Evolutionary conservation across 257 asterid species (phyloP).

Genomic region (Craterostigma plantagineum): DNA sequence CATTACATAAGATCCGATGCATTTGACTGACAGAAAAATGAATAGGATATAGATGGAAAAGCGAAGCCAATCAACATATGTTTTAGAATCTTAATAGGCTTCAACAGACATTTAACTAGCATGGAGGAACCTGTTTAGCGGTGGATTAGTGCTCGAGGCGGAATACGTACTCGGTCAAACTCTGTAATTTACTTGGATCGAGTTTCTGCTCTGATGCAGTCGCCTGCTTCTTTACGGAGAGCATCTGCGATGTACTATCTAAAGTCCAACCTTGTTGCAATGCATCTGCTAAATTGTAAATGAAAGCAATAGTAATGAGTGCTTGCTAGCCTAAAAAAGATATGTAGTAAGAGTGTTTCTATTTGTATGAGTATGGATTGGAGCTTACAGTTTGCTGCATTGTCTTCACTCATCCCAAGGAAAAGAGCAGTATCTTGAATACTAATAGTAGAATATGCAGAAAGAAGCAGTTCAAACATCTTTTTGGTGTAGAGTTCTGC

Average conservation of each 20-base stretch:
- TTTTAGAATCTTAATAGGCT: too few relatives aligned
- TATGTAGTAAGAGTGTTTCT: too few relatives aligned
- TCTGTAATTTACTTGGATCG: constrained; percentile 70
- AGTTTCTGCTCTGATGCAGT: constrained; percentile 49
- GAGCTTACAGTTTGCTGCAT: constrained; percentile 64
- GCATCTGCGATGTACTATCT: constrained; percentile 52
- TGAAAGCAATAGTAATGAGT: too few relatives aligned
- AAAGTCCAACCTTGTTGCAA: constrained; percentile 66
- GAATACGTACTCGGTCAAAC: constrained; percentile 86
- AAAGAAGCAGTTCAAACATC: constrained; percentile 68
- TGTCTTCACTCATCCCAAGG: constrained; percentile 78
- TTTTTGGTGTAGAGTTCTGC: constrained; percentile 62
- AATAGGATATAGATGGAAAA: too few relatives aligned
- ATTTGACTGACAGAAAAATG: too few relatives aligned
- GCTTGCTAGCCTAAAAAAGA: too few relatives aligned
- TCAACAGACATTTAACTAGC: not conserved
- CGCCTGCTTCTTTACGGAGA: constrained; percentile 54
- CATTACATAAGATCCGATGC: too few relatives aligned
- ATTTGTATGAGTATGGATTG: not conserved
- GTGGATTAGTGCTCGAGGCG: constrained; percentile 86
- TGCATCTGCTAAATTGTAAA: constrained; percentile 30
- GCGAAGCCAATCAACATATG: too few relatives aligned
- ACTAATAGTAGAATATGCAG: constrained; percentile 83
- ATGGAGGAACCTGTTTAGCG: constrained; percentile 4
- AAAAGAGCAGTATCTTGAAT: constrained; percentile 70